phyloP scores from a whole-genome alignment of 305 asterid genomes.

The Solanum hybrid region DNA sequence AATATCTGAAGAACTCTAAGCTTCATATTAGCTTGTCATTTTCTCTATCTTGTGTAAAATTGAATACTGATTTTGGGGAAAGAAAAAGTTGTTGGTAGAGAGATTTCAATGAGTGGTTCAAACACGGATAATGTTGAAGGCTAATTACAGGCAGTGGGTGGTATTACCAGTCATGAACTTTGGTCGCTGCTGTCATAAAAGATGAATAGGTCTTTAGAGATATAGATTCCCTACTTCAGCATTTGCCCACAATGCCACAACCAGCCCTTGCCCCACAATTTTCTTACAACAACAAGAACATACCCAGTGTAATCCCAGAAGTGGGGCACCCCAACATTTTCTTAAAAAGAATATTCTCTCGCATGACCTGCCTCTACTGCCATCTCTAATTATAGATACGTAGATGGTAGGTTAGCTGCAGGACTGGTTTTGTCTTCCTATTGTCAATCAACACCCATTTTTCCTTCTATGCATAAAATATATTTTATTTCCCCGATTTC shows the following conservation, averaged over 20 bases:
- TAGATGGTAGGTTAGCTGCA: neutral
- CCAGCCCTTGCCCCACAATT: neutral
- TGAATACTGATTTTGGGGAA: neutral
- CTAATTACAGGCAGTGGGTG: neutral
- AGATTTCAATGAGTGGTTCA: neutral
- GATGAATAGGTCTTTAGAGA: neutral
- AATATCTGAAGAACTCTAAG: neutral
- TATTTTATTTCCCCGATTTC: constrained; percentile 14
- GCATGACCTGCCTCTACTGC: neutral
- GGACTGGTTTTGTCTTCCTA: neutral
- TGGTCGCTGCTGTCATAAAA: neutral
- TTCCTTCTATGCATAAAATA: neutral
- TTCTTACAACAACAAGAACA: neutral
- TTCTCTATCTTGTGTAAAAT: neutral
- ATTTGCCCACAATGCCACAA: neutral
- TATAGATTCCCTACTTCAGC: neutral
- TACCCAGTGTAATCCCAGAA: neutral
- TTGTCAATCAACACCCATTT: neutral
- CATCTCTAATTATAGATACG: neutral
- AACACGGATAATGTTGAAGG: neutral
- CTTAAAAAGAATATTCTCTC: neutral
- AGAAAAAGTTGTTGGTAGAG: neutral
- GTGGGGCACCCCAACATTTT: neutral
- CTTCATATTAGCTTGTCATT: neutral
- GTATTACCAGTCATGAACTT: neutral